Base-by-base conservation (phyloP, 148 eudicot genomes). In the Heliosperma pusillum region DNA sequence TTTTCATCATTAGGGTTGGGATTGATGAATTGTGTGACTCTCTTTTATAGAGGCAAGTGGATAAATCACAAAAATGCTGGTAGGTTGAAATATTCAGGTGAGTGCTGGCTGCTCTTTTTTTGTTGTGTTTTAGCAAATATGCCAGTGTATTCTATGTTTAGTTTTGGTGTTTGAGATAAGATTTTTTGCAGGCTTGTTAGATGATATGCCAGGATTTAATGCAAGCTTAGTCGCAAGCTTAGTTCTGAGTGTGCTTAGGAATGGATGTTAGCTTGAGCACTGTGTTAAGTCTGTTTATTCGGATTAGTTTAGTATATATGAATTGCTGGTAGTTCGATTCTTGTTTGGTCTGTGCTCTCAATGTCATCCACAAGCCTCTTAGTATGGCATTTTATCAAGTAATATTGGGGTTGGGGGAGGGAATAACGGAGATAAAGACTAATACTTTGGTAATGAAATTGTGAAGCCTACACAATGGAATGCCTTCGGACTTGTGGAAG, bases 61-160 rank as follows among this genome's bases (percentile, higher is more conserved):
- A 92, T 87, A 83, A 81, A 55, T 81, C 86, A 71, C 81, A 75
- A 78, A 70, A 73, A 88, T 88, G 98, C 97, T 87, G 86, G 88
- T 93, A 89, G 95, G 84, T 86, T 87, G 85, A 84, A 70, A 78
- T 84, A 82, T 78, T 89, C 98, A 93, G 98, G 98, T 93, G 94
- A 93, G 97, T 91, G 92, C 83, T 84, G 82, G 92, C 83, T 84
- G 82, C 88, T 82, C 65, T 76, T 73, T 78, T 50, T 75, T 69
- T 56, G 24, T 76, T 21, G 30, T 80, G 76, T 26, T 74, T 65
- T 59, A 7, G 29, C 40, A 17, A 57, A 67, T 53, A 19, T 67
- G 55, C n/a, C 58, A 17, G 26, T 16, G 17, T 44, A 1, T 44
- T 42, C 7, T 10, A 20, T 42, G 53, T 13, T n/a, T n/a, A n/a